These are phyloP conservation scores for Arbutus unedo DNA, from an alignment of 148 eudicot species.

Conservation along the genomic window DNA sequence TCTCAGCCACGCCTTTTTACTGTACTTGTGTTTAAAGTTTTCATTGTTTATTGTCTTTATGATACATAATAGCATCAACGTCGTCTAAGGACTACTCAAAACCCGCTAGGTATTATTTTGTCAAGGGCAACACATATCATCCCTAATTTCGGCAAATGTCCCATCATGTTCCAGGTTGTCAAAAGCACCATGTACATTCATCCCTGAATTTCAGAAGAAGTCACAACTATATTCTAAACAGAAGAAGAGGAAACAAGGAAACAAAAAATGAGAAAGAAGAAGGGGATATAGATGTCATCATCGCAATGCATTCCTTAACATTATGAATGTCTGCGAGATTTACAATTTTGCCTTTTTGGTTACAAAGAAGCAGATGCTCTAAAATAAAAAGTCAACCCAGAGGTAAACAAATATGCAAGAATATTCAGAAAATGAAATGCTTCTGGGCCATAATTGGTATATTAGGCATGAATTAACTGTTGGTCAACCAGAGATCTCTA, in stretches of 20 bases:
- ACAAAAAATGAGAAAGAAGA: not conserved
- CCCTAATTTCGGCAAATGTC: not conserved
- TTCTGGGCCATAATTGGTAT: not conserved
- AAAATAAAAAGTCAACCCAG: not conserved
- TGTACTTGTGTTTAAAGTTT: not conserved
- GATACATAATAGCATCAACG: conserved; percentile 1
- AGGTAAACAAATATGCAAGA: not conserved
- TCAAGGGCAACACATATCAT: not conserved
- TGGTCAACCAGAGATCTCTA: conserved; percentile 11
- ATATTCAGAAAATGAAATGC: not conserved
- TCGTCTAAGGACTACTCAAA: not conserved
- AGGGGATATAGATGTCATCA: not conserved
- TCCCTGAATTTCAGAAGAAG: not conserved
- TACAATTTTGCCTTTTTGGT: not conserved
- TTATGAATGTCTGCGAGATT: not conserved
- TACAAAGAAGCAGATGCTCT: not conserved
- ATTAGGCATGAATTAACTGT: not conserved
- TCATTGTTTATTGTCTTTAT: not conserved
- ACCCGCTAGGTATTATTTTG: not conserved
- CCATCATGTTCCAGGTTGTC: not conserved
- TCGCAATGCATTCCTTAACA: not conserved
- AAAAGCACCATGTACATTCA: not conserved
- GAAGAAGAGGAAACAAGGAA: not conserved
- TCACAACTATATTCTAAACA: not conserved
- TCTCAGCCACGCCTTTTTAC: not conserved